phyloP scores from a whole-genome alignment of 805 yeast genomes.

The Candida sanyiensis region DNA sequence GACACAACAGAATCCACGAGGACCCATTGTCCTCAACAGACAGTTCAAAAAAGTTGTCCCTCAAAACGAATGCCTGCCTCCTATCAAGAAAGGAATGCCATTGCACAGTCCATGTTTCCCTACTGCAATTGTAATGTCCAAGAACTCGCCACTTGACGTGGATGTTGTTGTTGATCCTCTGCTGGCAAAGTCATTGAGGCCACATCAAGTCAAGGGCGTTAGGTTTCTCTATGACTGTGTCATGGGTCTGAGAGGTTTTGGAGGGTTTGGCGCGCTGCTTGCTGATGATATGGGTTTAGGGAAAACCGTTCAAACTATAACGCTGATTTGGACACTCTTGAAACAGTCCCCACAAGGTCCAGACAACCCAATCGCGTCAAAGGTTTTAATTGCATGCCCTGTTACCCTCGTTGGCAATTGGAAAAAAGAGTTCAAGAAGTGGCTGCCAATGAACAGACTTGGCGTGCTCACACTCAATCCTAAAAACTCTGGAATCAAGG shows the following conservation, averaged over 20 bases:
- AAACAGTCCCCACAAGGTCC: constrained; percentile 47
- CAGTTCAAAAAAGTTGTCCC: constrained; percentile 24
- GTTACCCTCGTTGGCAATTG: constrained; percentile 85
- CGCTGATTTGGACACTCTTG: constrained; percentile 77
- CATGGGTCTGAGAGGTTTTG: constrained; percentile 53
- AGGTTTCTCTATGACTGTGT: constrained; percentile 76
- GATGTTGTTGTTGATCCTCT: constrained; percentile 60
- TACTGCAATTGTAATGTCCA: constrained; percentile 40
- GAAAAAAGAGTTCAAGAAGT: constrained; percentile 82
- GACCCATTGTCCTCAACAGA: constrained; percentile 15
- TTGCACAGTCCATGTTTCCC: constrained; percentile 33
- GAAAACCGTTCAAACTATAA: constrained; percentile 79
- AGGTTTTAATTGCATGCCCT: constrained; percentile 82
- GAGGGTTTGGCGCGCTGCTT: constrained; percentile 65
- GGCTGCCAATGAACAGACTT: constrained; percentile 56
- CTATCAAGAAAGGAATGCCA: constrained; percentile 26
- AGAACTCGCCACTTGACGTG: constrained; percentile 20
- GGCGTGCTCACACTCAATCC: constrained; percentile 59
- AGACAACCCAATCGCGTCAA: constrained; percentile 38
- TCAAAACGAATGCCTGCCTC: constrained; percentile 14
- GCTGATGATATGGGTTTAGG: constrained; percentile 99
- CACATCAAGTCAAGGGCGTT: constrained; percentile 86
- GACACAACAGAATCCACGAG: constrained; percentile 4
- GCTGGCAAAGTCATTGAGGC: constrained; percentile 50
- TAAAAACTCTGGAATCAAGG: constrained; percentile 44